Evolutionary conservation across 2,329 filamentous ascomycete genomes (phyloP).

Genomic region (Fusarium sp.): DNA sequence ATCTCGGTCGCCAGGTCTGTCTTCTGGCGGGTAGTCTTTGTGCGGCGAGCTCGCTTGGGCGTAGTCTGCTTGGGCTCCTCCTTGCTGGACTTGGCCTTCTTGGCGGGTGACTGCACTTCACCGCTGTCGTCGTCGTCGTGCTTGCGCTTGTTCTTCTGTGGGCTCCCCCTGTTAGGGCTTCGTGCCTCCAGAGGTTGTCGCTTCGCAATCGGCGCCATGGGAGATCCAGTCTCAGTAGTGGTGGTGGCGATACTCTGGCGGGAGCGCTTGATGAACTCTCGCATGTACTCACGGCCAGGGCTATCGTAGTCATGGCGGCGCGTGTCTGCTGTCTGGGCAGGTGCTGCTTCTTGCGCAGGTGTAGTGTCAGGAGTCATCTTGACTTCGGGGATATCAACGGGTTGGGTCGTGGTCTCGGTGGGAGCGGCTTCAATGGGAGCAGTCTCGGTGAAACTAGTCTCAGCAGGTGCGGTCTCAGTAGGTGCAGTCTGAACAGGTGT

Average conservation of each 20-base stretch:
- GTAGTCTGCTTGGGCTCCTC: constrained; percentile 29
- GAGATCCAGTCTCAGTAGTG: constrained; percentile 46
- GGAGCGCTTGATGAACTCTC: constrained; percentile 49
- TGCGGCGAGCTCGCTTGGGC: constrained; percentile 40
- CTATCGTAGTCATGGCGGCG: constrained; percentile 44
- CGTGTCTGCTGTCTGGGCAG: constrained; percentile 7
- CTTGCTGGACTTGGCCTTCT: constrained; percentile 24
- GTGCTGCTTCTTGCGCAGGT: constrained; percentile 11
- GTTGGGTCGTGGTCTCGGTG: background rate
- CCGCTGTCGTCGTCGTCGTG: constrained; percentile 35
- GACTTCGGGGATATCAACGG: background rate
- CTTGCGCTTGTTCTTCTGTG: constrained; percentile 48
- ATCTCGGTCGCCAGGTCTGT: constrained; percentile 23
- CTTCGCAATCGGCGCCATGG: constrained; percentile 39
- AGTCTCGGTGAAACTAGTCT: background rate
- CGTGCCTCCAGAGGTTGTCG: constrained; percentile 47
- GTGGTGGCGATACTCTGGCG: constrained; percentile 43
- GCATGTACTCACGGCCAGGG: constrained; percentile 48
- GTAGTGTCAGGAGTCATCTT: background rate
- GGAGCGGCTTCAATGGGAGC: background rate
- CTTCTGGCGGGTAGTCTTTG: constrained; percentile 30
- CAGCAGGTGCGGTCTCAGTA: background rate
- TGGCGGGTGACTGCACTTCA: constrained; percentile 34
- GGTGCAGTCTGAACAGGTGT: background rate
- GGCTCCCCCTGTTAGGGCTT: constrained; percentile 50